phyloP scores from a whole-genome alignment of 192 early-diverging fungal species.

The Rhizophlyctis rosea region DNA sequence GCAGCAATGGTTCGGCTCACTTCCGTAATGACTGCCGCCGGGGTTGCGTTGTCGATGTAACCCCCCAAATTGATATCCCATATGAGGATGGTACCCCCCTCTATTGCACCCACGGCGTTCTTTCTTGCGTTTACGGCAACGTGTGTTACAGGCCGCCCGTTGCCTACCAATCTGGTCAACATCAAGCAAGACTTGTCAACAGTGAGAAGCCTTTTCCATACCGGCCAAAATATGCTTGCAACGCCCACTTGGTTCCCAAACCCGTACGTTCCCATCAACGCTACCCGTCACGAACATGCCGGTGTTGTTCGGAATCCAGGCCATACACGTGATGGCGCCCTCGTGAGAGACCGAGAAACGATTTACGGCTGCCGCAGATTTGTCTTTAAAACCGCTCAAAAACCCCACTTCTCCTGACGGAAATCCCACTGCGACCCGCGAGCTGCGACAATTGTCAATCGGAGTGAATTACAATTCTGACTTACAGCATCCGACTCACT shows the following conservation, averaged over 20 bases:
- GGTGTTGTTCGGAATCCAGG: conserved; percentile 19
- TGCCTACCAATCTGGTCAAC: no score
- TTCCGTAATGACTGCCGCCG: no score
- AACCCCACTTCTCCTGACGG: conserved; percentile 50
- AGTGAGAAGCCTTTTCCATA: no score
- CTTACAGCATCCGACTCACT: conserved; percentile 29
- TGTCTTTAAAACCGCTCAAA: conserved; percentile 41
- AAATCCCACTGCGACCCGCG: conserved; percentile 58
- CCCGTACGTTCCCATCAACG: conserved; percentile 44
- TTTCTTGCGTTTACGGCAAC: background rate
- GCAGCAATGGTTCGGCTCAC: background rate
- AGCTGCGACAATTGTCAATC: conserved; percentile 29
- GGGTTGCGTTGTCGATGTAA: background rate
- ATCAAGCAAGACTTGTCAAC: no score
- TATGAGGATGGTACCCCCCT: background rate
- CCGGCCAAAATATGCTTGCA: no score
- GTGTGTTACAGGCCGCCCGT: background rate
- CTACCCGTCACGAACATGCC: conserved; percentile 47
- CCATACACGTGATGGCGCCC: conserved; percentile 45
- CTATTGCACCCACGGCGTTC: background rate
- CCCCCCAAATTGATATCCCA: background rate
- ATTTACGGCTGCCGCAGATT: conserved; percentile 36
- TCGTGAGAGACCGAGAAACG: conserved; percentile 53
- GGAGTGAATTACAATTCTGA: background rate
- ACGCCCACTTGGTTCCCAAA: no score